Evolutionary conservation across 1,139 yeast species (phyloP).

Genomic region (Debaryomyces robertsiae): DNA sequence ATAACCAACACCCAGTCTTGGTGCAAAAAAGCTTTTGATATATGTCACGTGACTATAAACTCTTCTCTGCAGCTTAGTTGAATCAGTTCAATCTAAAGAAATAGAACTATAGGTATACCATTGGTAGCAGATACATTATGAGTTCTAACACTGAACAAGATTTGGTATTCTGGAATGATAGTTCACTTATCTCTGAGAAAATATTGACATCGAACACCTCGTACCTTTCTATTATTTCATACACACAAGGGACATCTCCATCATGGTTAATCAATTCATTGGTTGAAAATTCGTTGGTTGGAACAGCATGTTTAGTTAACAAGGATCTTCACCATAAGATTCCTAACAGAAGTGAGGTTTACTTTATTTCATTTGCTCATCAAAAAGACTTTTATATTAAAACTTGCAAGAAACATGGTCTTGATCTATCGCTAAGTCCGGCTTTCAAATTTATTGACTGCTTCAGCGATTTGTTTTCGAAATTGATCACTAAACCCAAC

Average conservation of each 20-base stretch:
- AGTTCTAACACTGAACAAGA: conserved; percentile 55
- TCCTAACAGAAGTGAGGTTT: conserved; percentile 32
- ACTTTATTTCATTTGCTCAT: conserved; percentile 47
- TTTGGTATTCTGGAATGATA: conserved; percentile 55
- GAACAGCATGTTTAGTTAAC: conserved; percentile 42
- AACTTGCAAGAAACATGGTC: conserved; percentile 47
- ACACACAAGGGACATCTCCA: conserved; percentile 65
- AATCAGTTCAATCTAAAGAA: no score
- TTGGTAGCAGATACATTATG: conserved; percentile 6
- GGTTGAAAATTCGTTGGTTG: conserved; percentile 46
- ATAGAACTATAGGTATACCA: no score
- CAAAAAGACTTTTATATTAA: conserved; percentile 37
- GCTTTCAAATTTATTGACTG: conserved; percentile 50
- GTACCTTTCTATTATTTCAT: conserved; percentile 50
- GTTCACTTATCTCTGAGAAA: conserved; percentile 42
- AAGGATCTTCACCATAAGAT: conserved; percentile 30
- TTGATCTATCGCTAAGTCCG: conserved; percentile 31
- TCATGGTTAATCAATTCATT: conserved; percentile 61
- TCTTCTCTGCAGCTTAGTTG: no score
- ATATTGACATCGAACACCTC: conserved; percentile 24
- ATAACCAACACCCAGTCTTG: not conserved
- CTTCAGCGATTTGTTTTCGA: conserved; percentile 43
- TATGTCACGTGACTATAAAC: conserved; percentile 1
- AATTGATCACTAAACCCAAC: conserved; percentile 27
- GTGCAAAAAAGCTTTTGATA: not conserved